phyloP scores from a whole-genome alignment of 805 yeast species.

The Scheffersomyces amazonensis region DNA sequence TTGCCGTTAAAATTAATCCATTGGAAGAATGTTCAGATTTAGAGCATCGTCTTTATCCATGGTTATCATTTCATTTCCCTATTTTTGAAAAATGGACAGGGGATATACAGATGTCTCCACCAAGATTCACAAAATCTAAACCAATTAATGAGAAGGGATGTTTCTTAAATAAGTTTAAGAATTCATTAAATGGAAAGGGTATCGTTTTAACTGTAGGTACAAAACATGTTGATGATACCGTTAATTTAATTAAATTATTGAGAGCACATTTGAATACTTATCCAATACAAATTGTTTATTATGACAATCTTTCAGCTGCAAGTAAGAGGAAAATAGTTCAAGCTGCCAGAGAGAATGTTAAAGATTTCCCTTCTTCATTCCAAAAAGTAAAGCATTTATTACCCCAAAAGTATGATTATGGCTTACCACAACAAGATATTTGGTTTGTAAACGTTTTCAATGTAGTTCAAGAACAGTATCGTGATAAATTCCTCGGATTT shows the following conservation, averaged over 20 bases:
- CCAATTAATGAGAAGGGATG: constrained; percentile 8
- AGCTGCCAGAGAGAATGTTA: constrained; percentile 22
- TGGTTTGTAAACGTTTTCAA: constrained; percentile 35
- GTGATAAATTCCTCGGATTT: constrained; percentile 18
- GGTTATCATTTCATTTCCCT: constrained; percentile 35
- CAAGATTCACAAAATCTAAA: neutral
- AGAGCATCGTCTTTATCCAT: constrained; percentile 37
- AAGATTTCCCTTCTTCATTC: constrained; percentile 23
- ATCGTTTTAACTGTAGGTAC: constrained; percentile 31
- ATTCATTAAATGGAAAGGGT: constrained; percentile 30
- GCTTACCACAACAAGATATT: constrained; percentile 32
- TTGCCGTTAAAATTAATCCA: neutral
- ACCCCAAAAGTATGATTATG: constrained; percentile 17
- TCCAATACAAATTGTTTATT: constrained; percentile 35
- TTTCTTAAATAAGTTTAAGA: constrained; percentile 26
- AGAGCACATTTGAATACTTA: constrained; percentile 31
- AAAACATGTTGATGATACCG: constrained; percentile 25
- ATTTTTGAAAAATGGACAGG: constrained; percentile 40
- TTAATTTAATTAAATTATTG: constrained; percentile 28
- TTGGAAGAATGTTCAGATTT: constrained; percentile 20
- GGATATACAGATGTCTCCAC: constrained; percentile 12
- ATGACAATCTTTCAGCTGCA: constrained; percentile 23
- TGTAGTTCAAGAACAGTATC: constrained; percentile 19
- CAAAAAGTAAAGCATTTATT: constrained; percentile 15
- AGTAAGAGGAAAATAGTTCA: constrained; percentile 22